Percentiles rank a stretch among this genome's conserved stretches.
These are phyloP conservation scores for Hymenotorrendiella dingleyae DNA, from an alignment of 2,329 filamentous ascomycete genomes.

Conservation along the genomic window DNA sequence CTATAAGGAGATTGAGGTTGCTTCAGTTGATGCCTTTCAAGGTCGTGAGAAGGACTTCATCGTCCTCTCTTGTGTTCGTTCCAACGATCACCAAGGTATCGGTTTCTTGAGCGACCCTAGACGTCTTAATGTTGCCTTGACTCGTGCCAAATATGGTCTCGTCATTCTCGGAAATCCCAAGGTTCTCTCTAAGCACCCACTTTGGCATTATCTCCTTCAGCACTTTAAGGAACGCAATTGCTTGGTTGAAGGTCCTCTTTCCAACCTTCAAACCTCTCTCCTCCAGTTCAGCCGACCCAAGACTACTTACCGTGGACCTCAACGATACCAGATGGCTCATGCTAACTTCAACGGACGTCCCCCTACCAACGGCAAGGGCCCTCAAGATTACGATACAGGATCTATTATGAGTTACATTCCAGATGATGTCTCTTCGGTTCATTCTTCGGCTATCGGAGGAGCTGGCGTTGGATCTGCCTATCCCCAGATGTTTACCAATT, in stretches of 20 bases:
- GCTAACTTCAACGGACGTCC: conserved; percentile 35
- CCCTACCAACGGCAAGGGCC: conserved; percentile 27
- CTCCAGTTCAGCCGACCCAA: conserved; percentile 94
- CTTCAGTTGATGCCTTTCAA: conserved; percentile 97
- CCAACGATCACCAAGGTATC: conserved; percentile 98
- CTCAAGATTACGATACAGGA: conserved; percentile 56
- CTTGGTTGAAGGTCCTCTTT: conserved; percentile 89
- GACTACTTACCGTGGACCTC: conserved; percentile 82
- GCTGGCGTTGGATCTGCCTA: conserved; percentile 75
- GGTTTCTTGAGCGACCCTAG: conserved; percentile 97
- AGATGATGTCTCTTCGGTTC: conserved; percentile 93
- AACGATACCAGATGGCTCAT: conserved; percentile 78
- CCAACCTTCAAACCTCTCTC: conserved; percentile 91
- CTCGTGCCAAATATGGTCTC: conserved; percentile 91
- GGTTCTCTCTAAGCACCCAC: conserved; percentile 91
- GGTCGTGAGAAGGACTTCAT: conserved; percentile 99
- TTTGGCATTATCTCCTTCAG: conserved; percentile 91
- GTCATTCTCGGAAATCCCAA: conserved; percentile 98
- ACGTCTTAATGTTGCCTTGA: conserved; percentile 93
- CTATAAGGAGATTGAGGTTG: conserved; percentile 98
- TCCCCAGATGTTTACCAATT: conserved; percentile 92
- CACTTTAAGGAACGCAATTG: conserved; percentile 98
- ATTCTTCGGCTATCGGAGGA: conserved; percentile 84
- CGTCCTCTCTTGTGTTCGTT: conserved; percentile 93
- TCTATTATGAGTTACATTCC: conserved; percentile 94